Base-by-base conservation (phyloP, 768 basidiomycete genomes). In the Agrocybe praecox region DNA sequence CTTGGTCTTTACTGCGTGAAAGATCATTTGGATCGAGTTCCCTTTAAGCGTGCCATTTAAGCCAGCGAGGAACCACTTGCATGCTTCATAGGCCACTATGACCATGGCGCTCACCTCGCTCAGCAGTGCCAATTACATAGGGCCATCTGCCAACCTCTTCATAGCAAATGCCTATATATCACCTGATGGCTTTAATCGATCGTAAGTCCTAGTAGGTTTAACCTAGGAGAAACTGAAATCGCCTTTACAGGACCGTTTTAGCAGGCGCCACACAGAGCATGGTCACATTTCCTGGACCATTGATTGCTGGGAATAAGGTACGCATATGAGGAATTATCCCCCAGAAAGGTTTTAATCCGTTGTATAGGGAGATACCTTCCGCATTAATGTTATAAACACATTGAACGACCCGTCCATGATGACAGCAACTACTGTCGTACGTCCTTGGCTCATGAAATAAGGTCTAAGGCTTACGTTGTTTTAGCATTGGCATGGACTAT, bases 371-470 rank as follows among this genome's bases (percentile, higher is more conserved):
- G 73, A 76, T 49, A 62, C 62, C 26, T 82, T 83, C 61, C 47
- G 58, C 21, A 66, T 87, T 46, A 81, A 82, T 44, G 81, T 86
- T 6, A 67, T 75, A 17, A 76, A 83, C 57, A 24, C 64, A n/a
- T 70, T 86, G 18, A 73, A 68, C 0, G 81, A 87, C 46, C 71
- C 74, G 1, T 70, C 77, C 0, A 83, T 86, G 83, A 57, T 77
- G 32, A 74, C 73, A 42, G 70, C 68, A 5, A 86, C 85, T 11
- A 80, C 77, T 26, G 76, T 86, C 24, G 83, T 84, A 21, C 34
- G 18, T 24, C 10, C 11, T 23, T n/a, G 24, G 47, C 7, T 48
- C 47, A 29, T 29, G 29, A 48, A 24, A 11, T 48, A 24, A 6
- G 15, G 17, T 14, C 29, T 26, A 17, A 48, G 8, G 32, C 6